Base-by-base conservation (phyloP, 768 basidiomycete species). In the Trametes punicea region DNA sequence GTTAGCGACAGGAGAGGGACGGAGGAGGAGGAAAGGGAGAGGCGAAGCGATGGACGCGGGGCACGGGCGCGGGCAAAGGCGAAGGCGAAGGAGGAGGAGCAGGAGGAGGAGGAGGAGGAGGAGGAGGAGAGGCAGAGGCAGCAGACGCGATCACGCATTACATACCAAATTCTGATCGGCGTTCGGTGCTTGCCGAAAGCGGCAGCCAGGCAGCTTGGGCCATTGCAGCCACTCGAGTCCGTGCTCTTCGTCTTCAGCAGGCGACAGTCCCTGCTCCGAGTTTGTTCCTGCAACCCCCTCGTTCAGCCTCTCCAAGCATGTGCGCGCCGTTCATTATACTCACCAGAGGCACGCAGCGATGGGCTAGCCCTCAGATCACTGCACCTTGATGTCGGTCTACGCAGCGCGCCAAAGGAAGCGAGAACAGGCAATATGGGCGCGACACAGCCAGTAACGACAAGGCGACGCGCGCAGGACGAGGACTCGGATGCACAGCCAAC, bases 161-260 rank as follows among this genome's bases (percentile, higher is more conserved):
- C 65, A 64, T 67, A 66, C 76, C 72, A 72, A 78, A 73, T 65
- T 70, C 75, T 78, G 81, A 82, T 82, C 81, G 81, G 74, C 73
- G 71, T 77, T 80, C 81, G 81, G 81, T 59, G 65, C 66, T 73
- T 77, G 71, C 77, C 76, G 78, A 74, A 66, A 69, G 59, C 41
- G 73, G 70, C 70, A 72, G 66, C 65, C 69, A 68, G 62, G 68
- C 62, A 41, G 68, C 62, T 70, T 76, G 67, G 68, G 77, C 75
- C 74, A 77, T 72, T n/a, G 29, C 29, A 33, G 3, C 4, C n/a
- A 5, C 15, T 11, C 40, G 21, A 41, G 25, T 16, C n/a, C 34
- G n/a, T 31, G 21, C 27, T 20, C 25, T 15, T 15, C 8, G 31
- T 9, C 15, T 20, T 10, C n/a, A 23, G 26, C 33, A 20, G 15